Evolutionary conservation across 768 basidiomycete species (phyloP).

Genomic region (Kwoniella mangroviensis): DNA sequence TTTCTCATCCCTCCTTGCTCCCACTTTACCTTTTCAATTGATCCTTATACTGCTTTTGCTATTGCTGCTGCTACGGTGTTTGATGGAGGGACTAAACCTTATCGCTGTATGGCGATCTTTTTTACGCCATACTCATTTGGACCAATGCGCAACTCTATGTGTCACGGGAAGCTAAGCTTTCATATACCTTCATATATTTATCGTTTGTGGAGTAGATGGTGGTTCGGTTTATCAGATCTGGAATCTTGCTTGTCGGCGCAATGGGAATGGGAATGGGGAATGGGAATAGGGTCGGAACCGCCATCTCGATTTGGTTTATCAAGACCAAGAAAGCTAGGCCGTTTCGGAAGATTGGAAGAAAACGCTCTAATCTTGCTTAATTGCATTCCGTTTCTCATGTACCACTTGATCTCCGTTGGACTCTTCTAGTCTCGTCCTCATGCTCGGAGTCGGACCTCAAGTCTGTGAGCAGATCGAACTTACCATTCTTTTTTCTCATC

Average conservation of each 20-base stretch:
- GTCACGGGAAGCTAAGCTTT: conserved; percentile 11
- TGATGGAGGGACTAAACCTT: neutral
- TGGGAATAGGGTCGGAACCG: too few species aligned
- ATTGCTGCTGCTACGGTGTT: neutral
- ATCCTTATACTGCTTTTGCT: too few species aligned
- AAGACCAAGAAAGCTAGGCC: neutral
- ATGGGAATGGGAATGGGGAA: neutral
- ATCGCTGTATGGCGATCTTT: neutral
- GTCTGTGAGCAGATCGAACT: neutral
- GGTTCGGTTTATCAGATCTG: neutral
- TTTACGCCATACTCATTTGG: neutral
- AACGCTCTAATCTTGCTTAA: neutral
- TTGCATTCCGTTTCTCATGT: neutral
- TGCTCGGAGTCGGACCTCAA: conserved; percentile 2
- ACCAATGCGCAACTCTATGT: neutral
- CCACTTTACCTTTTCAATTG: neutral
- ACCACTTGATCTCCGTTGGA: neutral
- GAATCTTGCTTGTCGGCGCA: neutral
- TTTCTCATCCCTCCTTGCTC: neutral
- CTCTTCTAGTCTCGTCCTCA: neutral
- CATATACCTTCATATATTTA: too few species aligned
- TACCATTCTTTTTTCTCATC: neutral
- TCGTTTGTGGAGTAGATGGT: neutral
- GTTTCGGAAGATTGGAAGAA: neutral
- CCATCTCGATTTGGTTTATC: neutral